Evolutionary conservation across 805 yeast genomes (phyloP).

Genomic region (Cyberlindnera euphorbiae): DNA sequence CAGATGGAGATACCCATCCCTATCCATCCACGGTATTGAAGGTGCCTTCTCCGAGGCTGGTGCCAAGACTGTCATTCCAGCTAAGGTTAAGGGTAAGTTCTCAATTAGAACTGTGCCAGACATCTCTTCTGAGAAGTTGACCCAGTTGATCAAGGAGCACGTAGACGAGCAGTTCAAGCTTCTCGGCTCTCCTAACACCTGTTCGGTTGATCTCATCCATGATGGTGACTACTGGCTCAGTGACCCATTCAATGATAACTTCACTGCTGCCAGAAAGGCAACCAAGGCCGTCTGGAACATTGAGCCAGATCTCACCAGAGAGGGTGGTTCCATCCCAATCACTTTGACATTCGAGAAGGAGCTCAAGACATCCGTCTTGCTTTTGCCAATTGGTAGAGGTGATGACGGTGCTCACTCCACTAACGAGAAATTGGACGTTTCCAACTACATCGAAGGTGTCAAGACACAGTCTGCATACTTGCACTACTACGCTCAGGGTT

Average conservation of each 20-base stretch:
- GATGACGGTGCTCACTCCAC: constrained; percentile 99
- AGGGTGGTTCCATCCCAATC: constrained; percentile 98
- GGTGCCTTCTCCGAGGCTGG: constrained; percentile 95
- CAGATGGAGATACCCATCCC: constrained; percentile 98
- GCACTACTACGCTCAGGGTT: constrained; percentile 62
- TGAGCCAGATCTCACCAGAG: constrained; percentile 96
- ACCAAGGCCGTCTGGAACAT: constrained; percentile 92
- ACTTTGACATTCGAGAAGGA: constrained; percentile 89
- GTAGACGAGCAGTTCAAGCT: constrained; percentile 60
- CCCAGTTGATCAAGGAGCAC: constrained; percentile 69
- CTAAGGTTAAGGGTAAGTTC: constrained; percentile 90
- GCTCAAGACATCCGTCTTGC: constrained; percentile 77
- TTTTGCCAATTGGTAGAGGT: constrained; percentile 97
- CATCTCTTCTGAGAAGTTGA: constrained; percentile 76
- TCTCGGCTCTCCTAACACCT: constrained; percentile 72
- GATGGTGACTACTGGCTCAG: constrained; percentile 97
- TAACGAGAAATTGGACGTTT: constrained; percentile 86
- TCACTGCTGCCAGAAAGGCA: constrained; percentile 92
- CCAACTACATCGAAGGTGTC: constrained; percentile 89
- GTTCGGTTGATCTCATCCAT: constrained; percentile 74
- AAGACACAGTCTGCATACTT: constrained; percentile 91
- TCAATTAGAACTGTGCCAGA: constrained; percentile 97
- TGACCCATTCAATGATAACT: constrained; percentile 87
- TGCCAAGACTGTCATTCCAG: constrained; percentile 97
- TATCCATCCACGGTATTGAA: constrained; percentile 94